phyloP scores from a whole-genome alignment of 352 stramenopile species.

The Vaucheria bursata region DNA sequence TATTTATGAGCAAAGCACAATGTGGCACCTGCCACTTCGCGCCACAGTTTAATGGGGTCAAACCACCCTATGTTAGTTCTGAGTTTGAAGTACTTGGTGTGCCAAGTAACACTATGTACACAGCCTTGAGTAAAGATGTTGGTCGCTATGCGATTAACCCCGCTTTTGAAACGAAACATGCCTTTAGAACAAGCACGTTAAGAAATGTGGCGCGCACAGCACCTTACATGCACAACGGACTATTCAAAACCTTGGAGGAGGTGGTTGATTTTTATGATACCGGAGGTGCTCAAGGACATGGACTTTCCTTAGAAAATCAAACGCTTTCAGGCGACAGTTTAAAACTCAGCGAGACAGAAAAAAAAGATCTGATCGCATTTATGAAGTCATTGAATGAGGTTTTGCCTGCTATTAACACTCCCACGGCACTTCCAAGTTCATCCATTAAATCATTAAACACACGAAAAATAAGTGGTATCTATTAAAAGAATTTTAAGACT shows the following conservation, averaged over 20 bases:
- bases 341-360: background rate
- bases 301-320: background rate
- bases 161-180: background rate
- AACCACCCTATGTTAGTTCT: constrained; percentile 3
- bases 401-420: background rate
- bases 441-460: background rate
- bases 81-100: background rate
- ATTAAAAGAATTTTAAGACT: background rate
- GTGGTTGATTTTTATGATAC: constrained; percentile 1
- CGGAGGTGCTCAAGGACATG: background rate
- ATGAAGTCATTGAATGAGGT: background rate
- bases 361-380: background rate
- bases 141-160: background rate
- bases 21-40: background rate
- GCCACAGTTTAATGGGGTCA: background rate
- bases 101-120: background rate
- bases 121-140: background rate
- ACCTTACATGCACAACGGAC: background rate
- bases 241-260: background rate
- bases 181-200: background rate
- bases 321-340: background rate
- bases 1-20: constrained; percentile 3
- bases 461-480: background rate
- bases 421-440: background rate
- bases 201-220: background rate